These are phyloP conservation scores for Backusella macrospora DNA, from an alignment of 192 early-diverging fungal genomes.

Conservation along the genomic window DNA sequence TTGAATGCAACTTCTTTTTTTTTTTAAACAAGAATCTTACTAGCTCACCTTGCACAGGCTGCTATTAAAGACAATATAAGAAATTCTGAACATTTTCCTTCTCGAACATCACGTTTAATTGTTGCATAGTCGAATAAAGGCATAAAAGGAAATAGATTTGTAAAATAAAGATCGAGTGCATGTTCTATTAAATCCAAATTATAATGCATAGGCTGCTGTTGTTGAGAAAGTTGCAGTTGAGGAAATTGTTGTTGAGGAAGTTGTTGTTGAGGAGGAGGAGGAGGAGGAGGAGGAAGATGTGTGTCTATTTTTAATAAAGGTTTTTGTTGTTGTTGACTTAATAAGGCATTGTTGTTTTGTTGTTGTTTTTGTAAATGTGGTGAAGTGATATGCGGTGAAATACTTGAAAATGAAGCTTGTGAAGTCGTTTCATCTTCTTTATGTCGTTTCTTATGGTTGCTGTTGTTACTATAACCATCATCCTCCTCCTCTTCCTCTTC, in stretches of 20 bases:
- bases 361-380: background rate
- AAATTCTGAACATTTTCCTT: constrained; percentile 48
- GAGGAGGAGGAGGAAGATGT: background rate
- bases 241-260: background rate
- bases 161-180: constrained; percentile 51
- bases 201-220: background rate
- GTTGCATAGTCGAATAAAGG: constrained; percentile 55
- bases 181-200: constrained; percentile 48
- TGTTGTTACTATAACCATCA: background rate
- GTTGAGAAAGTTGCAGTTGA: too few species aligned
- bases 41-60: constrained; percentile 41
- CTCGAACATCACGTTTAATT: constrained; percentile 46
- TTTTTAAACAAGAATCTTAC: background rate
- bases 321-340: too few species aligned
- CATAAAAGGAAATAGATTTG: constrained; percentile 43
- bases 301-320: too few species aligned
- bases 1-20: background rate
- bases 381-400: background rate
- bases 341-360: too few species aligned
- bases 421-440: background rate
- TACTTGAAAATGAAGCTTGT: background rate
- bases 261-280: background rate
- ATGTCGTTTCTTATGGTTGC: background rate
- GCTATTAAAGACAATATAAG: constrained; percentile 50
- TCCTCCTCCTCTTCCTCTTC: background rate